Percentiles rank a stretch among this genome's conserved stretches.
Evolutionary conservation across 805 yeast species (phyloP).

Genomic region (Nakazawaea sp.): DNA sequence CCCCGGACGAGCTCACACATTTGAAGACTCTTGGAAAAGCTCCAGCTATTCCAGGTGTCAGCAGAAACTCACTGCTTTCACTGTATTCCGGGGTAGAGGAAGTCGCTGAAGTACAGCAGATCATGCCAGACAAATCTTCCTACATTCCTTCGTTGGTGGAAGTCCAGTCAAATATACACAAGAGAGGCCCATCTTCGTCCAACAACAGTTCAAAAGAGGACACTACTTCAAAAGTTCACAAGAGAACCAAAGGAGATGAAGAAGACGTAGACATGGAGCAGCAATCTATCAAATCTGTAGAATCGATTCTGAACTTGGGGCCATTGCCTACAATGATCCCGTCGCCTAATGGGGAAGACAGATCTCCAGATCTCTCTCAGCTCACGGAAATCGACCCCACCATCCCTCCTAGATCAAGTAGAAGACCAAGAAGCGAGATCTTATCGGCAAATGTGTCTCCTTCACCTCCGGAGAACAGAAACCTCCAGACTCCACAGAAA

Average conservation of each 20-base stretch:
- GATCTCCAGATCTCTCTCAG: conserved; percentile 21
- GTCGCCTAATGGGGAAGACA: neutral
- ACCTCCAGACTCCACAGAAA: neutral
- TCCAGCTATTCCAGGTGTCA: neutral
- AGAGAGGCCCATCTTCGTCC: conserved; percentile 15
- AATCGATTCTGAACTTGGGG: conserved; percentile 5
- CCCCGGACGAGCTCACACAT: conserved; percentile 5
- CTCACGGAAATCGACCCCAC: conserved; percentile 17
- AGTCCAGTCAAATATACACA: conserved; percentile 10
- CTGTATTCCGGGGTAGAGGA: conserved; percentile 29
- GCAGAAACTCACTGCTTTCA: conserved; percentile 24
- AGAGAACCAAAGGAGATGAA: conserved; percentile 7
- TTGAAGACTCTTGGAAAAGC: conserved; percentile 5
- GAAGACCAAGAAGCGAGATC: conserved; percentile 18
- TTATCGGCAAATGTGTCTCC: neutral
- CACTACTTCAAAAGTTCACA: conserved; percentile 12
- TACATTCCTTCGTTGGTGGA: conserved; percentile 11
- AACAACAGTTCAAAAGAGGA: conserved; percentile 12
- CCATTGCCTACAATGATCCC: conserved; percentile 15
- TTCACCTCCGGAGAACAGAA: neutral
- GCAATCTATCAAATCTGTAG: conserved; percentile 15
- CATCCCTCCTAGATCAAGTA: conserved; percentile 24
- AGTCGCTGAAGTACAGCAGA: conserved; percentile 26
- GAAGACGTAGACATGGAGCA: neutral
- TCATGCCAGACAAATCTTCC: conserved; percentile 20